Evolutionary conservation across 306 rosid species (phyloP).

Genomic region (Sicyos edulis): DNA sequence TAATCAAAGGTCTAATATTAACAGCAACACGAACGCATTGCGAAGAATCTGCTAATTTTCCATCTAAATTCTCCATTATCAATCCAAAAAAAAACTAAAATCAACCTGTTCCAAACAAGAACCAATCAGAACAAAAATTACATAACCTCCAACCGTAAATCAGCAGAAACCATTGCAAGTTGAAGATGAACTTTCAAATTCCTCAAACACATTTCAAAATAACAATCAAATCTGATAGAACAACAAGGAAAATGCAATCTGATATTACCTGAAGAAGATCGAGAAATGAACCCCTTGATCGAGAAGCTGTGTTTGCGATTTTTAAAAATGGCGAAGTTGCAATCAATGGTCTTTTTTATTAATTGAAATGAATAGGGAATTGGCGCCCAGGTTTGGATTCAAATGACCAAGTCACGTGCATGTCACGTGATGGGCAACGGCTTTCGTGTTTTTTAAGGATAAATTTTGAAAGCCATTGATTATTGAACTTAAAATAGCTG

Average conservation of each 20-base stretch:
- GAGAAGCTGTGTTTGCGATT: background rate
- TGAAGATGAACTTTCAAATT: background rate
- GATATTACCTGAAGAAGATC: constrained; percentile 26
- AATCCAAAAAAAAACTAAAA: constrained; percentile 5
- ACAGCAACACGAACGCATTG: constrained; percentile 86
- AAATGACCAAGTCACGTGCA: constrained; percentile 16
- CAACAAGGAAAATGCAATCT: background rate
- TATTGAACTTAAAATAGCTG: no score
- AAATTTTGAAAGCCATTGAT: background rate
- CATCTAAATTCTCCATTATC: constrained; percentile 60
- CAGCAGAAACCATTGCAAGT: background rate
- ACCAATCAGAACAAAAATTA: background rate
- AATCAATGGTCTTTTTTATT: background rate
- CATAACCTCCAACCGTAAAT: background rate
- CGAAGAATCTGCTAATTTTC: constrained; percentile 36
- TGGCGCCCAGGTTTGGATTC: constrained; percentile 23
- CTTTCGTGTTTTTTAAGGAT: background rate
- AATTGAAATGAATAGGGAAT: background rate
- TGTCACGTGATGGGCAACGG: constrained; percentile 13
- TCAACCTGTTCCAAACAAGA: background rate
- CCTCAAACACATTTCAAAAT: background rate
- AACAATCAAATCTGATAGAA: background rate
- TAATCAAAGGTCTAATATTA: constrained; percentile 73
- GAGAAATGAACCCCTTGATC: constrained; percentile 10
- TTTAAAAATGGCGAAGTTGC: background rate